phyloP scores from a whole-genome alignment of 208 protist genomes.

The Trypanosoma rangeli region DNA sequence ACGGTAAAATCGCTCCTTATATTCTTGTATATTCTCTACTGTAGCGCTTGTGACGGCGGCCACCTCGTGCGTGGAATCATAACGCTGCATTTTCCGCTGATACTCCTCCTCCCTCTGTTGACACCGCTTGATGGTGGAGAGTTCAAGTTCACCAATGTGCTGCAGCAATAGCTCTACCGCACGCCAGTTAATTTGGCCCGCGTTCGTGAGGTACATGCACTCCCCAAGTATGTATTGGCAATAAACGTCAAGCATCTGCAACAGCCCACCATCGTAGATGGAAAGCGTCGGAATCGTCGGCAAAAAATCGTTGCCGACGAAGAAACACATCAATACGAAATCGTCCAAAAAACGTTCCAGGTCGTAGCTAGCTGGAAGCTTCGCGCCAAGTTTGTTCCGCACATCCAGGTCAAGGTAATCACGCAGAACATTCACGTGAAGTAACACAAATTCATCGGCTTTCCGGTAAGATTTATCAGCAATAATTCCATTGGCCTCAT shows the following conservation, averaged over 20 bases:
- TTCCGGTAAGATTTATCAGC: constrained; percentile 78
- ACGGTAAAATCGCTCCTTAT: constrained; percentile 86
- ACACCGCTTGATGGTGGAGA: constrained; percentile 59
- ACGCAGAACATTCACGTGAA: constrained; percentile 93
- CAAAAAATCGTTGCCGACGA: constrained; percentile 99
- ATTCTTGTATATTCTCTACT: constrained; percentile 38
- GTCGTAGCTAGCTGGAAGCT: constrained; percentile 40
- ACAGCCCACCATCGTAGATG: constrained; percentile 94
- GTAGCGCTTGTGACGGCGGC: constrained; percentile 34
- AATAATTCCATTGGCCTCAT: constrained; percentile 77
- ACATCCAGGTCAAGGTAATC: constrained; percentile 96
- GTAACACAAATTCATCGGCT: constrained; percentile 86
- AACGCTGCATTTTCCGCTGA: constrained; percentile 54
- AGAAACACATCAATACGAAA: constrained; percentile 97
- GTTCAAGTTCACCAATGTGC: constrained; percentile 74
- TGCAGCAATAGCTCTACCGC: constrained; percentile 70
- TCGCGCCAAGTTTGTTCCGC: constrained; percentile 29
- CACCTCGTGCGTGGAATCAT: constrained; percentile 69
- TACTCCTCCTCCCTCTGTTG: constrained; percentile 82
- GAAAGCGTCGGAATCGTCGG: constrained; percentile 94
- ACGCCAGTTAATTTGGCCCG: constrained; percentile 75
- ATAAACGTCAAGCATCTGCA: constrained; percentile 89
- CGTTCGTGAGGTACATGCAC: constrained; percentile 73
- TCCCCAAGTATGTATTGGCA: constrained; percentile 60
- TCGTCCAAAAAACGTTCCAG: constrained; percentile 96